Evolutionary conservation across 805 yeast genomes (phyloP), one percentile per base, ranked within the genome.

Genomic region (Soucietia sequanensis): DNA sequence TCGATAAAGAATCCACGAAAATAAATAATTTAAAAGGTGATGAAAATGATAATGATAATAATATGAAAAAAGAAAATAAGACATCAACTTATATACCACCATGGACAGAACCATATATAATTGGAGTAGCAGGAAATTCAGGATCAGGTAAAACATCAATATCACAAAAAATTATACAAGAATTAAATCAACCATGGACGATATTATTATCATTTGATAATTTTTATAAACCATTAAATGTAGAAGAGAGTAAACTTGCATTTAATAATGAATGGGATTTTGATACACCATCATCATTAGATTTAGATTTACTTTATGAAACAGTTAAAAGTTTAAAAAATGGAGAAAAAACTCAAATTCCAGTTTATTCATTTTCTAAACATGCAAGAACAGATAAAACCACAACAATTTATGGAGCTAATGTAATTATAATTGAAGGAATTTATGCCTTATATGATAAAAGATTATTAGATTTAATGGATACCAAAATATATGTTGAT

Each of bases 131-230:
- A 3, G 81, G 80, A 4, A 61, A 67, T 33, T 62, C 68, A 11
- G 74, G 98, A 2, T 86, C 96, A 0, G 99, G 99, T 2, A 91
- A 91, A 55, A 91, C 98, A 0, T 83, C 95, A 23, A 87, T 93
- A 13, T 93, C 97, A 0, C 80, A 88, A 24, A 75, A 77, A 43
- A 82, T 93, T 47, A 85, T 90, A 34, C 76, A 82, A 36, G 80
- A 81, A 42, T 62, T 76, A 40, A 81, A 87, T 60, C 87, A 87
- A 36, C 98, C 98, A 1, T 90, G 98, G 96, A 87, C 97, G 0
- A 91, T 93, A 9, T 67, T 93, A 37, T 54, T 91, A 14, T 84
- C 96, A 2, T 71, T 89, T 63, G 99, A 93, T 56, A 91, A 91
- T 60, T 93, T 91, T 56, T 93, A 93, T 63, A 78, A 74, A 31